Base-by-base conservation (phyloP, 2,329 filamentous ascomycete species). In the Diplodia intermedia region DNA sequence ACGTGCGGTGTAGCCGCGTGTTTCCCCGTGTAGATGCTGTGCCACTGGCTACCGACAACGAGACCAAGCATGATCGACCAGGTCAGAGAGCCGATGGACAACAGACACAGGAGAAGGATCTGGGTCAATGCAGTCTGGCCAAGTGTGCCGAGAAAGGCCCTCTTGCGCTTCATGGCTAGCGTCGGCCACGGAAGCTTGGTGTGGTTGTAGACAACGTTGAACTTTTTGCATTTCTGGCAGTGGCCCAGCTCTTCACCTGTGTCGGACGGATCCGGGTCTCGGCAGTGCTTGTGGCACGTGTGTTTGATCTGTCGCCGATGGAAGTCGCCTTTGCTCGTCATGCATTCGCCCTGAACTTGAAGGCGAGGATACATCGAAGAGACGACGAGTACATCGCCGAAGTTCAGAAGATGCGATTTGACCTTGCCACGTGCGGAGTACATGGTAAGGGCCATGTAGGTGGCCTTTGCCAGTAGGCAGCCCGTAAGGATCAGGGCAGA, bases 221-320 rank as follows among this genome's bases (percentile, higher is more conserved):
- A 75, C 40, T 73, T 75, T 26, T 71, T 73, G 57, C 74, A 76
- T 40, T 73, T 75, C 50, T 77, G 76, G 33, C 75, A 77, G 54
- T 76, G 73, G 2, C 74, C 75, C 14, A 76, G 68, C 54, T 75
- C 76, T 36, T 76, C 76, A 72, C 60, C 26, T 40, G 69, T 47
- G 12, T 29, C 14, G 20, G 65, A 49, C 8, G 1, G 73, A 1
- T 60, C 36, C 18, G 26, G 18, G 7, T 38, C 70, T 18, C 70
- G 72, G 70, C 72, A 76, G 54, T 77, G 74, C 50, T 75, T 75
- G 60, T 77, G 76, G 53, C 75, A 77, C 4, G 66, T 72, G 52
- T 77, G 75, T 2, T 68, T 67, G 29, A 69, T 71, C 3, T 67
- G 52, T 63, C 71, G 69, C 40, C 72, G 70, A 54, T 72, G 74